Percentiles rank a stretch among this genome's conserved stretches.
Evolutionary conservation across 306 rosid genomes (phyloP).

Genomic region (Dryas alaskensis): DNA sequence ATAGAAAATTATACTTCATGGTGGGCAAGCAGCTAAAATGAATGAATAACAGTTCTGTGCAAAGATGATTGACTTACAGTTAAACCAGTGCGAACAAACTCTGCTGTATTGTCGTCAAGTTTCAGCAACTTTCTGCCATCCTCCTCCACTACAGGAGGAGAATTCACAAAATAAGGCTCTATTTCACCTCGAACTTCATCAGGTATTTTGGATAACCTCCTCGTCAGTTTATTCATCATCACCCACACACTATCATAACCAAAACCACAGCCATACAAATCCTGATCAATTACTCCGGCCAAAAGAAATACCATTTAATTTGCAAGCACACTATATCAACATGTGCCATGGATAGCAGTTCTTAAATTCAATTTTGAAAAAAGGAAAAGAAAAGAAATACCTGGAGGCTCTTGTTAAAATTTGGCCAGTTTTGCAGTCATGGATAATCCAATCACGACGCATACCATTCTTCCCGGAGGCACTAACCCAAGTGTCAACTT

Average conservation of each 20-base stretch:
- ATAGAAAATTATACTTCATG: background rate
- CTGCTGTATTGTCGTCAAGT: slow-evolving; percentile 75
- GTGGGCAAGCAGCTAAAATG: slow-evolving; percentile 17
- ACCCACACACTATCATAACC: slow-evolving; percentile 85
- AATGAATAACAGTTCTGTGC: background rate
- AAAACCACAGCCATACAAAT: slow-evolving; percentile 18
- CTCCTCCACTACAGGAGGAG: slow-evolving; percentile 81
- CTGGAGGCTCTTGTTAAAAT: slow-evolving; percentile 88
- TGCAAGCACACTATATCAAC: background rate
- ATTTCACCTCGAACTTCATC: slow-evolving; percentile 90
- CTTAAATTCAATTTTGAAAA: background rate
- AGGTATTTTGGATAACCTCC: slow-evolving; percentile 90
- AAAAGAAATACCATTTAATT: slow-evolving; percentile 1
- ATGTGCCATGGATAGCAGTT: background rate
- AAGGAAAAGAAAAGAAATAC: slow-evolving; percentile 29
- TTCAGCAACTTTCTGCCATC: slow-evolving; percentile 77
- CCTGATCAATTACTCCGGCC: slow-evolving; percentile 4
- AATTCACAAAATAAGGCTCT: slow-evolving; percentile 68
- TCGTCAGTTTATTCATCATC: slow-evolving; percentile 96
- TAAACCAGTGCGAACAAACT: slow-evolving; percentile 61
- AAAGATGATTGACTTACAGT: slow-evolving; percentile 49
- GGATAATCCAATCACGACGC: slow-evolving; percentile 97
- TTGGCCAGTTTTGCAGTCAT: slow-evolving; percentile 75
- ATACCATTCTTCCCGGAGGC: slow-evolving; percentile 91
- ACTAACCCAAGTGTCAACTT: slow-evolving; percentile 93